Evolutionary conservation across 2,329 filamentous ascomycete species (phyloP).

Genomic region (Xylaria sp.): DNA sequence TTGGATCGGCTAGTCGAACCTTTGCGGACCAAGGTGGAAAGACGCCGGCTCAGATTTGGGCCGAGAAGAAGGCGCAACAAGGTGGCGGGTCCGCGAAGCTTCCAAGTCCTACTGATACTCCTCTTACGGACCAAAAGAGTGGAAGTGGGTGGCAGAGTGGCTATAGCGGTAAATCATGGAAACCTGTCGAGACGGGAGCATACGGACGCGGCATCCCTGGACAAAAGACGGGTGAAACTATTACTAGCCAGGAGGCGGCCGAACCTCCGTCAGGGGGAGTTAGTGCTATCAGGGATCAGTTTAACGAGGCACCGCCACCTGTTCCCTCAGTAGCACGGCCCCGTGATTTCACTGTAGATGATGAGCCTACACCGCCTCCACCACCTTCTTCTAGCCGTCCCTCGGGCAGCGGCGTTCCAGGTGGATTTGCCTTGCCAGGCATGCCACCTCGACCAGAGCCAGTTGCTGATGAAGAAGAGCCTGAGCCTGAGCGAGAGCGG

Average conservation of each 20-base stretch:
- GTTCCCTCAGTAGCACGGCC: constrained; percentile 51
- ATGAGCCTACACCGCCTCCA: constrained; percentile 68
- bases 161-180: constrained; percentile 91
- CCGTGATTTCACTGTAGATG: constrained; percentile 46
- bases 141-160: constrained; percentile 85
- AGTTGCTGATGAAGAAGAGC: constrained; percentile 65
- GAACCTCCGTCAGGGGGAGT: constrained; percentile 71
- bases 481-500: constrained; percentile 53
- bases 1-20: constrained; percentile 86
- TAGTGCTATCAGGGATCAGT: constrained; percentile 81
- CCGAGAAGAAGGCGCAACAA: constrained; percentile 92
- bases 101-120: constrained; percentile 58
- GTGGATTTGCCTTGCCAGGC: constrained; percentile 81
- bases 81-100: constrained; percentile 63
- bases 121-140: constrained; percentile 74
- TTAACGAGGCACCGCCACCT: constrained; percentile 80
- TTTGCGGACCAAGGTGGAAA: constrained; percentile 96
- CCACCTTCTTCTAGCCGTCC: constrained; percentile 70
- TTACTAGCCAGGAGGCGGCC: constrained; percentile 59
- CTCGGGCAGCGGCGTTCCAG: constrained; percentile 61
- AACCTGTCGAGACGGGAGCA: constrained; percentile 77
- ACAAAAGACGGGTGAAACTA: constrained; percentile 71
- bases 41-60: constrained; percentile 96
- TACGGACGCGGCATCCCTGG: constrained; percentile 72
- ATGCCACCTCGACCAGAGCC: constrained; percentile 71